These are phyloP conservation scores for Tagetes erecta DNA, from an alignment of 129 eudicot species.

Conservation along the genomic window DNA sequence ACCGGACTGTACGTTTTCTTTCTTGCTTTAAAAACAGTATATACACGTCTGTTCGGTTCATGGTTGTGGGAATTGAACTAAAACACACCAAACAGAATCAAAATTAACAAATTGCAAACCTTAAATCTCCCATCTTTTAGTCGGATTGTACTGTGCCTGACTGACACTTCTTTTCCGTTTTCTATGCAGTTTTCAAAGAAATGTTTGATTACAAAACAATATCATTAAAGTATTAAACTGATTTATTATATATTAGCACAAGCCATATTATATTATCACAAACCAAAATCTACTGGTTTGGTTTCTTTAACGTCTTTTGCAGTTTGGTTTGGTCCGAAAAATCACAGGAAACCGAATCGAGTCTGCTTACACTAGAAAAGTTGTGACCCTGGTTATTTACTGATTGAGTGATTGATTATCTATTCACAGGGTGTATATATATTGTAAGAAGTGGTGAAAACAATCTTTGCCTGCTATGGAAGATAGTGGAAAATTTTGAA, in stretches of 20 bases:
- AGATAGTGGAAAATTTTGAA: conserved; percentile 25
- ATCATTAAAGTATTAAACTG: background rate
- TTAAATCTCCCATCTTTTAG: background rate
- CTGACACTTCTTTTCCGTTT: background rate
- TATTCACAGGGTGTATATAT: conserved; percentile 29
- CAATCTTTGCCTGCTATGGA: conserved; percentile 30
- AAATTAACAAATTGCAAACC: background rate
- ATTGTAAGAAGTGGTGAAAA: conserved; percentile 14
- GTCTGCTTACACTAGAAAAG: background rate
- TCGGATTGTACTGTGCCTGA: background rate
- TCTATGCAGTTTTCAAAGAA: background rate
- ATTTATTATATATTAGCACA: no score
- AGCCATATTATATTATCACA: no score
- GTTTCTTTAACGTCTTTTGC: background rate
- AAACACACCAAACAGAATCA: background rate
- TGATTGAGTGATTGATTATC: background rate
- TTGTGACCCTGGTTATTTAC: background rate
- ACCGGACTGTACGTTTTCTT: conserved; percentile 35
- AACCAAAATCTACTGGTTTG: background rate
- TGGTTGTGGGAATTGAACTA: conserved; percentile 10
- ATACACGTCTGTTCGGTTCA: background rate
- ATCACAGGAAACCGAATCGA: background rate
- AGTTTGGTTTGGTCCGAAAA: background rate
- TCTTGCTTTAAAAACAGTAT: background rate
- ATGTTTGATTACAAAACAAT: background rate